These are phyloP conservation scores for Phaeotremella skinneri DNA, from an alignment of 768 basidiomycete species.

Conservation along the genomic window DNA sequence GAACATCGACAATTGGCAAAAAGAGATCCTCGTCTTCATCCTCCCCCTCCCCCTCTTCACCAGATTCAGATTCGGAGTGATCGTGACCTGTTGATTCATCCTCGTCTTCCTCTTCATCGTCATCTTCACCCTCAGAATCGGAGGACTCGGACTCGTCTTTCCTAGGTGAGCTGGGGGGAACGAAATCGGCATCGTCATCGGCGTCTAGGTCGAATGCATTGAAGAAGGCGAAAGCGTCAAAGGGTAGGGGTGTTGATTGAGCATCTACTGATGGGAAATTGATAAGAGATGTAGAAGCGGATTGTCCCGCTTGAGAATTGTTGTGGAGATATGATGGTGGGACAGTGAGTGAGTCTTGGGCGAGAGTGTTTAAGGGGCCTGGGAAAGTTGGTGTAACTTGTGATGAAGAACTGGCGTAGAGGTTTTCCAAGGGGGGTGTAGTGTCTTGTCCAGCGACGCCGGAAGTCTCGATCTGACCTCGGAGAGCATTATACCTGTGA, in stretches of 20 bases:
- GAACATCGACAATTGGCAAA: slow-evolving; percentile 33
- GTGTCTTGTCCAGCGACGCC: not conserved
- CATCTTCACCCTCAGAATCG: slow-evolving; percentile 13
- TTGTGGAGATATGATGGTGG: slow-evolving; percentile 1
- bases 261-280: slow-evolving; percentile 2
- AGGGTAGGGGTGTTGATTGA: slow-evolving; percentile 7
- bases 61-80: slow-evolving; percentile 1
- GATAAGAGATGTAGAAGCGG: not conserved
- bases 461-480: not conserved
- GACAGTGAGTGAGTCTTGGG: not conserved
- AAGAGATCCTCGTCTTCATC: slow-evolving; percentile 34
- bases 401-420: not conserved
- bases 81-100: slow-evolving; percentile 4
- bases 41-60: not conserved
- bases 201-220: slow-evolving; percentile 13
- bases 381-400: not conserved
- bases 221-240: slow-evolving; percentile 14
- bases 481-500: not conserved
- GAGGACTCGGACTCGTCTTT: slow-evolving; percentile 4
- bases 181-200: slow-evolving; percentile 20
- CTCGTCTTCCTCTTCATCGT: not conserved
- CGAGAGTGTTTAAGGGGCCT: not conserved
- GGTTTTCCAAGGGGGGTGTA: not conserved
- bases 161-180: slow-evolving; percentile 21
- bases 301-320: slow-evolving; percentile 3